A percentile compares a stretch with the other conserved stretches of the same genome.
Evolutionary conservation across 495 filamentous ascomycete genomes (phyloP).

Genomic region (Penicillium angulare): DNA sequence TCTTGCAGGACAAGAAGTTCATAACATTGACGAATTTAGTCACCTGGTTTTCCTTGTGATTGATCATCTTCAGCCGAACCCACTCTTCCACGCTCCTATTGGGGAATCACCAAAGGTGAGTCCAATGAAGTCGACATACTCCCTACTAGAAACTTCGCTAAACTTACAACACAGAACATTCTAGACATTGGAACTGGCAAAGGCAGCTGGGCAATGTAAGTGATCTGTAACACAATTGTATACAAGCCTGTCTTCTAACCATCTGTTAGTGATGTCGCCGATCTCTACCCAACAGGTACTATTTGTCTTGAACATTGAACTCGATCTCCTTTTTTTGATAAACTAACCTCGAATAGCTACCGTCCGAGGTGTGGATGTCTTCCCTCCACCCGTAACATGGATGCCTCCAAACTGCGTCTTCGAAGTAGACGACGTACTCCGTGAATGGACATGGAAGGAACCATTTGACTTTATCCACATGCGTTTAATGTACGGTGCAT

Average conservation of each 20-base stretch:
- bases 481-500: conserved; percentile 18
- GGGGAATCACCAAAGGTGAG: conserved; percentile 14
- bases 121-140: not conserved
- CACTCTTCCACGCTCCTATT: conserved; percentile 17
- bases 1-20: no score
- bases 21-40: conserved; percentile 2
- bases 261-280: conserved; percentile 6
- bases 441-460: conserved; percentile 25
- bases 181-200: conserved; percentile 13
- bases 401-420: conserved; percentile 21
- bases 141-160: not conserved
- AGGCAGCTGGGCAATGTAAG: conserved; percentile 11
- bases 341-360: conserved; percentile 4
- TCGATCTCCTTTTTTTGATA: not conserved
- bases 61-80: conserved; percentile 13
- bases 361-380: conserved; percentile 17
- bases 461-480: conserved; percentile 32
- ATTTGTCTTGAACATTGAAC: not conserved
- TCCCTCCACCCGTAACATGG: conserved; percentile 13
- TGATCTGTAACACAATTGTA: not conserved
- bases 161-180: conserved; percentile 15
- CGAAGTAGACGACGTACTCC: conserved; percentile 25
- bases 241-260: not conserved
- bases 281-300: conserved; percentile 3
- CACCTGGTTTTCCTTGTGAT: conserved; percentile 19